A percentile compares a stretch with the other conserved stretches of the same genome.
These are phyloP conservation scores for Aspergillus tamarii DNA, from an alignment of 2,329 filamentous ascomycete species.

Conservation along the genomic window DNA sequence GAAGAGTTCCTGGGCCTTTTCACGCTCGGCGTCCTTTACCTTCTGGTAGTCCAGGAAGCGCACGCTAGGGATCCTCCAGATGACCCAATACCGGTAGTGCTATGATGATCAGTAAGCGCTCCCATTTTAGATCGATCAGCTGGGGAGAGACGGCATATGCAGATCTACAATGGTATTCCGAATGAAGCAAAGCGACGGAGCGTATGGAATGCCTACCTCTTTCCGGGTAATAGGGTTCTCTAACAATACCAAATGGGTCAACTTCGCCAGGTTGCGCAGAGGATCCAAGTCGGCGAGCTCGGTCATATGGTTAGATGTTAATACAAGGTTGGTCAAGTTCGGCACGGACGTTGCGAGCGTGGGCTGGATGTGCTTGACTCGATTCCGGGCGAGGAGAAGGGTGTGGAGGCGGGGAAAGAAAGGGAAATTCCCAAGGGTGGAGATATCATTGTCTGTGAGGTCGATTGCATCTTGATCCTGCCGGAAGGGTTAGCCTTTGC, in stretches of 20 bases:
- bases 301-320: constrained; percentile 78
- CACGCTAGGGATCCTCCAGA: constrained; percentile 82
- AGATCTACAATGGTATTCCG: neutral
- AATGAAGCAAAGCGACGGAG: neutral
- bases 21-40: constrained; percentile 83
- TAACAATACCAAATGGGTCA: constrained; percentile 79
- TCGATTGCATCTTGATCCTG: constrained; percentile 96
- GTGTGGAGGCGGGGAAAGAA: constrained; percentile 85
- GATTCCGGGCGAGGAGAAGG: constrained; percentile 86
- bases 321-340: constrained; percentile 77
- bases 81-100: constrained; percentile 90
- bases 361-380: constrained; percentile 79
- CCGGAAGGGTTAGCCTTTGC: constrained; percentile 5
- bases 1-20: constrained; percentile 77
- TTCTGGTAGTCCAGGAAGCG: constrained; percentile 92
- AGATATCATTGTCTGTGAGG: constrained; percentile 97
- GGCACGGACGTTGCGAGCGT: constrained; percentile 75
- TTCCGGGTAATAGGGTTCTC: constrained; percentile 92
- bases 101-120: constrained; percentile 42
- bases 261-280: constrained; percentile 66
- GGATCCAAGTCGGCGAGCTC: constrained; percentile 88
- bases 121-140: no score
- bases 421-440: constrained; percentile 87
- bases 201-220: constrained; percentile 66
- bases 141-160: neutral